Conservation (phyloP, 257 asterid species). For the Cinchona pubescens region DNA sequence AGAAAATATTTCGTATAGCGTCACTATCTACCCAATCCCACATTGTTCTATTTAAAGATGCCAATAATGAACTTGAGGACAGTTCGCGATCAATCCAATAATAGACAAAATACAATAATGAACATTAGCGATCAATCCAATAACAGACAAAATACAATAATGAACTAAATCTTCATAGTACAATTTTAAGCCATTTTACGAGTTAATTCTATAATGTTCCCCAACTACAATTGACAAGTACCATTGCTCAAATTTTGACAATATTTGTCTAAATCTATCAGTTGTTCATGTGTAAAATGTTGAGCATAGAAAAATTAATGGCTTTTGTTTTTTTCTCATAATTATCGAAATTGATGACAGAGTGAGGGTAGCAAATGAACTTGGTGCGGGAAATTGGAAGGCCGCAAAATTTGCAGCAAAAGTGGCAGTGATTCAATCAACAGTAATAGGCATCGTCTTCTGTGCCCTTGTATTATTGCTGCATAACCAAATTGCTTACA, state of each 20-base stretch:
- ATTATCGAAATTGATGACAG: not conserved
- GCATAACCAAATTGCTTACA: not conserved
- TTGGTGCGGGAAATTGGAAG: conserved; percentile 13
- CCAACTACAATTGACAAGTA: not conserved
- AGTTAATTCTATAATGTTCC: not conserved
- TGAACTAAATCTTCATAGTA: too few species aligned
- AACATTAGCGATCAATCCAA: not conserved
- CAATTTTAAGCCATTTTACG: not conserved
- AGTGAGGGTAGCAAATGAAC: conserved; percentile 13
- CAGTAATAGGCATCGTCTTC: not conserved
- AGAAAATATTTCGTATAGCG: too few species aligned
- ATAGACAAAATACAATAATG: too few species aligned
- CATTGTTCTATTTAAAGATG: too few species aligned
- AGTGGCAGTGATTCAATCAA: conserved; percentile 8
- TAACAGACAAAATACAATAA: not conserved
- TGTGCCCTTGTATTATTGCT: not conserved
- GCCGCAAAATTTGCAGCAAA: conserved; percentile 17
- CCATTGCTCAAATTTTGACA: too few species aligned
- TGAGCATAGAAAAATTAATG: not conserved
- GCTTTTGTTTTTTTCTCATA: not conserved
- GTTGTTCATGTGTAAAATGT: too few species aligned
- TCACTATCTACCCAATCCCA: too few species aligned
- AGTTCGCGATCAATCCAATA: too few species aligned
- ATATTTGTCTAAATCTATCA: too few species aligned
- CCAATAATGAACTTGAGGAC: too few species aligned